These are phyloP conservation scores for Clonostachys rhizophaga DNA, from an alignment of 2,329 filamentous ascomycete genomes.

Conservation along the genomic window DNA sequence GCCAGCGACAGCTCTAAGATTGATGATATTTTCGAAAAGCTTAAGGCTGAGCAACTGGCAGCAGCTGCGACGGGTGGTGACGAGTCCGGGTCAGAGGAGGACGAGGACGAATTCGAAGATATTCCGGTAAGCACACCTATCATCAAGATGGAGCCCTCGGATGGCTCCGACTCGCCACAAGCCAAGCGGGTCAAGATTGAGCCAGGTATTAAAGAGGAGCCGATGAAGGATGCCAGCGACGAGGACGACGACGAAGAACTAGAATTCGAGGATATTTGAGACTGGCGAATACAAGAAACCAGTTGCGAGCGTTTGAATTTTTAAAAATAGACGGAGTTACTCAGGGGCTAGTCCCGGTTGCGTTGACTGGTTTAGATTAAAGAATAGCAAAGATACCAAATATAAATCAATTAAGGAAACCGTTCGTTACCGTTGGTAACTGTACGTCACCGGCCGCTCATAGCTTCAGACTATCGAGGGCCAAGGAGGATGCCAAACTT, in stretches of 20 bases:
- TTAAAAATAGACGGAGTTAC: too few relatives aligned
- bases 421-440: too few relatives aligned
- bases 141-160: conserved; percentile 26
- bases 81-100: conserved; percentile 8
- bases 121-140: conserved; percentile 29
- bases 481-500: too few relatives aligned
- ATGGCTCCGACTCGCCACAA: conserved; percentile 34
- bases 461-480: too few relatives aligned
- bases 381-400: too few relatives aligned
- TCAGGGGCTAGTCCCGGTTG: too few relatives aligned
- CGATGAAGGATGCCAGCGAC: conserved; percentile 10
- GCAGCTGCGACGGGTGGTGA: conserved; percentile 11
- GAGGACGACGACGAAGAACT: conserved; percentile 47
- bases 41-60: conserved; percentile 53
- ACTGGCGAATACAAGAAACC: too few relatives aligned
- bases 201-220: conserved; percentile 36
- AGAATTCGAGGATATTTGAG: conserved; percentile 52
- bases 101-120: conserved; percentile 40
- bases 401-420: too few relatives aligned
- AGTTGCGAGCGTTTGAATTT: too few relatives aligned
- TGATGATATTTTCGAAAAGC: conserved; percentile 62
- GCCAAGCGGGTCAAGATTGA: conserved; percentile 61
- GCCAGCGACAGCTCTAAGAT: conserved; percentile 52
- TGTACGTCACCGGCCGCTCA: too few relatives aligned
- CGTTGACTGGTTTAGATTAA: too few relatives aligned